phyloP scores from a whole-genome alignment of 148 eudicot species.

The Chenopodium quinoa region DNA sequence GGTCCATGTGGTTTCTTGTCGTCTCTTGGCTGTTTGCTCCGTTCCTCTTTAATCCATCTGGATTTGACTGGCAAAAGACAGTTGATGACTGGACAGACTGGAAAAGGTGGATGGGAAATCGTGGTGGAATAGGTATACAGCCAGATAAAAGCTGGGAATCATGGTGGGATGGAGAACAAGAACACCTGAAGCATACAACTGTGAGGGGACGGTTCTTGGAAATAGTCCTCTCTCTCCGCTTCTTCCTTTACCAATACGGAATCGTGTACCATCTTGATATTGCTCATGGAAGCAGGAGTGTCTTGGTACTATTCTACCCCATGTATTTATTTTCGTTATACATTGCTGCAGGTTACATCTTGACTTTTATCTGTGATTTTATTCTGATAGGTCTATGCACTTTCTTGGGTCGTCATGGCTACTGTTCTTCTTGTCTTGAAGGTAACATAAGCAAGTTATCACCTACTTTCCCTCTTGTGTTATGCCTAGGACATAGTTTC shows the following conservation, averaged over 20 bases:
- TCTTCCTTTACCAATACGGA: slow-evolving; percentile 88
- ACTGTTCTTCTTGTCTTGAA: slow-evolving; percentile 73
- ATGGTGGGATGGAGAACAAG: slow-evolving; percentile 98
- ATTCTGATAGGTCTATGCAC: slow-evolving; percentile 76
- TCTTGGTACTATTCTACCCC: slow-evolving; percentile 47
- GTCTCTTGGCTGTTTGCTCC: slow-evolving; percentile 98
- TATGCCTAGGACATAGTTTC: background rate
- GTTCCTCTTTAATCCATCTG: slow-evolving; percentile 92
- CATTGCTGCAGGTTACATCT: slow-evolving; percentile 1
- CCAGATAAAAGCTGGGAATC: slow-evolving; percentile 96
- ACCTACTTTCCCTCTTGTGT: background rate
- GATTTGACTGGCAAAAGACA: slow-evolving; percentile 98
- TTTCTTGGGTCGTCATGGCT: slow-evolving; percentile 95
- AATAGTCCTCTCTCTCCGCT: slow-evolving; percentile 72
- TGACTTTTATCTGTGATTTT: slow-evolving; percentile 6
- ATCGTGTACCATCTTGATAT: slow-evolving; percentile 93
- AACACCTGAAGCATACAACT: slow-evolving; percentile 77
- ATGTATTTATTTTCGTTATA: slow-evolving; percentile 1
- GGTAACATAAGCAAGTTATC: slow-evolving; percentile 41
- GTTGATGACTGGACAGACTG: slow-evolving; percentile 99
- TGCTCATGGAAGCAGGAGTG: slow-evolving; percentile 53
- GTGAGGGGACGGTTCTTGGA: slow-evolving; percentile 81
- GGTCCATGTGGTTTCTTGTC: slow-evolving; percentile 97
- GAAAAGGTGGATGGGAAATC: slow-evolving; percentile 98
- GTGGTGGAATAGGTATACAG: slow-evolving; percentile 88